Evolutionary conservation across 768 basidiomycete genomes (phyloP), one percentile per base, ranked within the genome.

Genomic region (Coprinellus micaceus): DNA sequence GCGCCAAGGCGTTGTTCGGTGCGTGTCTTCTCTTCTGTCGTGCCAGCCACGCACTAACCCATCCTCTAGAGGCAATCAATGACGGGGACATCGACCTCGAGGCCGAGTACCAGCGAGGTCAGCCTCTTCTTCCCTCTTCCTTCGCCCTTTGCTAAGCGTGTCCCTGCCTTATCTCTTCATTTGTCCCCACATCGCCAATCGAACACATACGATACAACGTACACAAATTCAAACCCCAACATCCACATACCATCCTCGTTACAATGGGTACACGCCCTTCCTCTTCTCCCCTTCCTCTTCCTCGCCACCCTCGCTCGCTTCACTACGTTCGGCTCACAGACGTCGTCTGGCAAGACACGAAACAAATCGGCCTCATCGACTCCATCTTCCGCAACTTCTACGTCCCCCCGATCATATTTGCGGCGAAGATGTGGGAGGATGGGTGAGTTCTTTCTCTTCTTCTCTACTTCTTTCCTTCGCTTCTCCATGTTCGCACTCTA

Each of bases 361-460:
- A 91, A 68, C 88, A 91, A 66, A 80, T 85, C 21, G 82, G 82
- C 0, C 76, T 93, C 25, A 83, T 93, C 40, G 91, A 92, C 66
- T 89, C 87, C 1, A 76, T 91, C 11, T 82, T 89, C 58, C 83
- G 86, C 43, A 90, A 91, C 64, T 90, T 84, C 58, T 90, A 89
- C 54, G 65, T 68, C 9, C 67, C 67, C 0, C 88, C 88, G 0
- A 72, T 89, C 41, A 88, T 89, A 22, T 89, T 89, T 53, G 84
- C 85, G 58, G 77, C 82, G 12, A 70, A 79, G 21, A 67, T 72
- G 2, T 63, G 67, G 30, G 80, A 84, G 0, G 88, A 91, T 61
- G 89, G n/a, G n/a, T n/a, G n/a, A n/a, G n/a, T n/a, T n/a, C n/a
- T n/a, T n/a, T n/a, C n/a, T n/a, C n/a, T n/a, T n/a, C n/a, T n/a